phyloP scores from a whole-genome alignment of 192 early-diverging fungal genomes.

The Coemansia sp. region DNA sequence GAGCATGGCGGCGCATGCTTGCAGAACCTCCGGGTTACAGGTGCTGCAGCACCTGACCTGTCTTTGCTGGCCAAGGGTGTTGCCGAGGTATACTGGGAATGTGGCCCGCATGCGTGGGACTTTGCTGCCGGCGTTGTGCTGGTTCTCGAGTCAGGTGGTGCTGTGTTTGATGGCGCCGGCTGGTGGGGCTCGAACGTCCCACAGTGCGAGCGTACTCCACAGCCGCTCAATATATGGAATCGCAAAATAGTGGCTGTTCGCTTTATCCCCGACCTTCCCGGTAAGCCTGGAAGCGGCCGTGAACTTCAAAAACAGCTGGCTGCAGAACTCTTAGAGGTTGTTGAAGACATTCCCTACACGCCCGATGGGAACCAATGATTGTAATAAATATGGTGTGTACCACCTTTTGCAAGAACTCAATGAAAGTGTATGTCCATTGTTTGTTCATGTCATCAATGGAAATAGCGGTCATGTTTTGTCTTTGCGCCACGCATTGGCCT shows the following conservation, averaged over 20 bases:
- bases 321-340: slow-evolving; percentile 58
- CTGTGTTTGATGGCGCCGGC: slow-evolving; percentile 63
- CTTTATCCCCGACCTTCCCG: slow-evolving; percentile 34
- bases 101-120: slow-evolving; percentile 78
- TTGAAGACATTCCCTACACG: slow-evolving; percentile 57
- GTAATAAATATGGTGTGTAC: too few species aligned
- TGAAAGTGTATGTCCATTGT: too few species aligned
- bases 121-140: slow-evolving; percentile 85
- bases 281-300: slow-evolving; percentile 26
- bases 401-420: too few species aligned
- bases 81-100: slow-evolving; percentile 90
- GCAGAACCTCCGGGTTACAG: slow-evolving; percentile 73
- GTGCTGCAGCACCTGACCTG: slow-evolving; percentile 77
- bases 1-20: slow-evolving; percentile 55
- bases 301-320: slow-evolving; percentile 57
- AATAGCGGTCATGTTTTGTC: too few species aligned
- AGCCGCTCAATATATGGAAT: slow-evolving; percentile 42
- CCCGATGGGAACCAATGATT: slow-evolving; percentile 20
- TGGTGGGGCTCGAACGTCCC: slow-evolving; percentile 32
- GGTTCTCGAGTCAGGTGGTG: slow-evolving; percentile 79
- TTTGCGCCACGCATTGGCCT: too few species aligned
- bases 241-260: slow-evolving; percentile 34
- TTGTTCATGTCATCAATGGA: too few species aligned
- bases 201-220: slow-evolving; percentile 11
- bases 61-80: slow-evolving; percentile 78